Percentiles rank a stretch among this genome's conserved stretches.
These are phyloP conservation scores for Sclerotinia sclerotiorum DNA, from an alignment of 2,329 filamentous ascomycete genomes.

Conservation along the genomic window DNA sequence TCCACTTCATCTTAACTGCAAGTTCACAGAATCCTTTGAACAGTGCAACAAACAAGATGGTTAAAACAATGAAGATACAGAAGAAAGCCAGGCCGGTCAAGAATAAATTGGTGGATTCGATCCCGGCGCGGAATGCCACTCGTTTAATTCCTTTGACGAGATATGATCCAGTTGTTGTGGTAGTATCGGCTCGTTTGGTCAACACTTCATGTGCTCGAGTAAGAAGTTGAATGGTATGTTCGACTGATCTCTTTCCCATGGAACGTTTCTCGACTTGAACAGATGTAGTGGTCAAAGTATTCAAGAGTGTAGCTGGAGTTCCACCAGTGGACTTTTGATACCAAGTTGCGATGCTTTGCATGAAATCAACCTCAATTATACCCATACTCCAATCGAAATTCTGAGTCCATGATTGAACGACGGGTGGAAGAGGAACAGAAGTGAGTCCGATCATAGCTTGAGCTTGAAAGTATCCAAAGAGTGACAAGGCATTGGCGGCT, in stretches of 20 bases:
- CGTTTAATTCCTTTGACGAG: slow-evolving; percentile 80
- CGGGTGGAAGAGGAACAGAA: slow-evolving; percentile 76
- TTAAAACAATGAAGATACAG: slow-evolving; percentile 75
- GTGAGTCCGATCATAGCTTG: slow-evolving; percentile 90
- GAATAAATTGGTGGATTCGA: slow-evolving; percentile 91
- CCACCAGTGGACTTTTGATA: slow-evolving; percentile 93
- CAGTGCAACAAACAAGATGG: slow-evolving; percentile 67
- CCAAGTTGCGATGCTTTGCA: slow-evolving; percentile 90
- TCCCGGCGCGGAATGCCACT: slow-evolving; percentile 80
- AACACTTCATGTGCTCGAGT: slow-evolving; percentile 42
- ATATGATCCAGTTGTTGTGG: slow-evolving; percentile 55
- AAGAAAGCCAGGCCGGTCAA: slow-evolving; percentile 90
- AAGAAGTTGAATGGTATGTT: slow-evolving; percentile 36
- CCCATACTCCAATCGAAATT: slow-evolving; percentile 99
- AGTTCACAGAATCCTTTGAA: slow-evolving; percentile 84
- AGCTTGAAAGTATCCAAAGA: slow-evolving; percentile 92
- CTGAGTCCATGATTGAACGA: slow-evolving; percentile 91
- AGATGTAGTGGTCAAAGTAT: slow-evolving; percentile 70
- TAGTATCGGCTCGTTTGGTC: slow-evolving; percentile 56
- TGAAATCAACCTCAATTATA: slow-evolving; percentile 82
- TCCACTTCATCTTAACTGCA: slow-evolving; percentile 70
- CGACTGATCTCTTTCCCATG: slow-evolving; percentile 53
- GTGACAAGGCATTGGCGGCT: slow-evolving; percentile 87
- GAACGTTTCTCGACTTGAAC: slow-evolving; percentile 70
- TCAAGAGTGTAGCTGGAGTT: slow-evolving; percentile 74